Evolutionary conservation across 805 yeast genomes (phyloP).

Genomic region (Blastobotrys attinorum): DNA sequence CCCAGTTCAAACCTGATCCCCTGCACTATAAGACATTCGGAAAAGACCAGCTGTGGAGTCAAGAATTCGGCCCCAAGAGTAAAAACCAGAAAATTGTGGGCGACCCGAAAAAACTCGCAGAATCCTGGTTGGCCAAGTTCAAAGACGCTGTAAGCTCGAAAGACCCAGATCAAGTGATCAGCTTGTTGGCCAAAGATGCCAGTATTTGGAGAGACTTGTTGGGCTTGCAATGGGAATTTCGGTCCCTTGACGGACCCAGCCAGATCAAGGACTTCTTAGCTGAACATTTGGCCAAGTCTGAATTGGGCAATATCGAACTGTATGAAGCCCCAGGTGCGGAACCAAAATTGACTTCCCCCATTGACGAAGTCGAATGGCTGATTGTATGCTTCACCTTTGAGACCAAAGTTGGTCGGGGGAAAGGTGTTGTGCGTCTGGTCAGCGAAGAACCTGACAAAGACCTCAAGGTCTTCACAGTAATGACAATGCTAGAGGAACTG

Average conservation of each 20-base stretch:
- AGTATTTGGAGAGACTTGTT: background rate
- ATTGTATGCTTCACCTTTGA: slow-evolving; percentile 9
- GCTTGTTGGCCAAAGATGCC: background rate
- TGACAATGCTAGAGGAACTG: slow-evolving; percentile 13
- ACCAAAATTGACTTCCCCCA: background rate
- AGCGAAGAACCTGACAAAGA: slow-evolving; percentile 5
- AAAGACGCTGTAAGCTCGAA: background rate
- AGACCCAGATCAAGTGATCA: background rate
- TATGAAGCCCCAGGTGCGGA: background rate
- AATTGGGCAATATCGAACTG: background rate
- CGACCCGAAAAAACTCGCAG: background rate
- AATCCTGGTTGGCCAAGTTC: background rate
- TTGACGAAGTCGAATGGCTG: background rate
- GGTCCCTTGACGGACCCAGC: background rate
- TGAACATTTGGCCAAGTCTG: background rate
- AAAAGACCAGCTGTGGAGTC: too few species aligned
- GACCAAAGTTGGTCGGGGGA: slow-evolving; percentile 11
- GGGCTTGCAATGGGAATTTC: slow-evolving; percentile 1
- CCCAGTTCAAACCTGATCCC: too few species aligned
- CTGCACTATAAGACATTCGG: too few species aligned
- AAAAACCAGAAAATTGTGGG: background rate
- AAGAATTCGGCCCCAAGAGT: too few species aligned
- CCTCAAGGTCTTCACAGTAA: slow-evolving; percentile 11
- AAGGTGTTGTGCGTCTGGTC: slow-evolving; percentile 12
- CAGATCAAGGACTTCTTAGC: background rate